Base-by-base conservation (phyloP, 192 early-diverging fungal genomes). In the Powellomyces hirtus region DNA sequence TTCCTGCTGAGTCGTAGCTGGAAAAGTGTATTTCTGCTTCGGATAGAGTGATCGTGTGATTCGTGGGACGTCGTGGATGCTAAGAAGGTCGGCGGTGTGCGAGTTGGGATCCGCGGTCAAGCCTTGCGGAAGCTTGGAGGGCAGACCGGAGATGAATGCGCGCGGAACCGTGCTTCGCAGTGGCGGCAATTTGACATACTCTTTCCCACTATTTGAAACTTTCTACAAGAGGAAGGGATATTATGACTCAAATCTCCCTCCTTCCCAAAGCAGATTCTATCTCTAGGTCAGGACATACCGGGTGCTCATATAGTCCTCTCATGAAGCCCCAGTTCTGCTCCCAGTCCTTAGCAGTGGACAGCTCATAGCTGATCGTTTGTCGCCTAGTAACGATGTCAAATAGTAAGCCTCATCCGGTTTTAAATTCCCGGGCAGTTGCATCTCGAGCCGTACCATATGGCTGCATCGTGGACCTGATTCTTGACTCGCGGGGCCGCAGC, bases 251-350 rank as follows among this genome's bases (percentile, higher is more conserved):
- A 7, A 11, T 73, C 34, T 29, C 59, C 36, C 40, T 45, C 37
- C 20, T 53, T 68, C 26, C 22, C 2, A 14, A 42, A 1, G 5
- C 20, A 13, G 38, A 10, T 18, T 42, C 7, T 20, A 0, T 63
- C 45, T 50, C n/a, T 46, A 3, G 26, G 37, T 33, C 22, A 29
- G 7, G 40, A 35, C 37, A 45, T 45, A 50, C 36, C 37, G 59
- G 42, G 24, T 71, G 40, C 11, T n/a, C 31, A 51, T 74, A 74
- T 6, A 79, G 70, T 4, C 79, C 77, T 20, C 67, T 62, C 77
- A 84, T 81, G 64, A 84, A 84, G 14, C 82, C 82, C 79, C 79
- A 84, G 52, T 74, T 62, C 2, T 68, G 38, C 50, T 84, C 75
- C 82, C 82, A 84, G 52, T 79, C 77, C 18, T 70, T 70, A 4